Evolutionary conservation across 176 grass and related monocot species (phyloP), one percentile per base, ranked within the genome.

Genomic region (Aechmea fasciata): DNA sequence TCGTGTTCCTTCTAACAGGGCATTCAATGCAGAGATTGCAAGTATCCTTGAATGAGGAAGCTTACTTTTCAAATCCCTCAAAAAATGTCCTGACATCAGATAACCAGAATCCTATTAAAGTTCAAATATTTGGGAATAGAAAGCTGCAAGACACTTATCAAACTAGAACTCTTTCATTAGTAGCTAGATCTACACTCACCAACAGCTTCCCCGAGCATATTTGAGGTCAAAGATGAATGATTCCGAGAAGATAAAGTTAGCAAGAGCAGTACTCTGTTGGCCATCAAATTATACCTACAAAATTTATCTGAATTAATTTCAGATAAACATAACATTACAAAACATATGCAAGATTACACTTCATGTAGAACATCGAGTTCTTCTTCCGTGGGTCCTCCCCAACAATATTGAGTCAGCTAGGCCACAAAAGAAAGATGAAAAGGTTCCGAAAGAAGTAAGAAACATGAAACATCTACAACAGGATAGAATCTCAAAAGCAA

Each of bases 201-300:
- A 77, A 84, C 68, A 77, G 79, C 87, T 83, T 97, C 71, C 49
- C 70, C 86, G 12, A 97, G 63, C 71, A 92, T 81, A 78, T 85
- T 76, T 66, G 89, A 90, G 85, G 83, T 81, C 55, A 92, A 55
- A 53, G 73, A 64, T 80, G 85, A 86, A 84, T 97, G 82, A 61
- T 74, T 92, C 82, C 89, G 83, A 63, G 86, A 89, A 79, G 89
- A 76, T 86, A 97, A 78, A 81, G 84, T 87, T 74, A 97, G 71
- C 74, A 97, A 83, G 47, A 97, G 72, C 48, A 97, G 86, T 74
- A 97, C 85, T 76, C 93, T 85, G 74, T 97, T 97, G 79, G 86
- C 86, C 93, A 97, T 97, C 80, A 97, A 81, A 81, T 97, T 97
- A 69, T 97, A 97, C 80, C 93, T 97, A 81, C 73, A 78, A 93